Conservation (phyloP, 2,329 filamentous ascomycete species). For the Penicillium sclerotiorum region DNA sequence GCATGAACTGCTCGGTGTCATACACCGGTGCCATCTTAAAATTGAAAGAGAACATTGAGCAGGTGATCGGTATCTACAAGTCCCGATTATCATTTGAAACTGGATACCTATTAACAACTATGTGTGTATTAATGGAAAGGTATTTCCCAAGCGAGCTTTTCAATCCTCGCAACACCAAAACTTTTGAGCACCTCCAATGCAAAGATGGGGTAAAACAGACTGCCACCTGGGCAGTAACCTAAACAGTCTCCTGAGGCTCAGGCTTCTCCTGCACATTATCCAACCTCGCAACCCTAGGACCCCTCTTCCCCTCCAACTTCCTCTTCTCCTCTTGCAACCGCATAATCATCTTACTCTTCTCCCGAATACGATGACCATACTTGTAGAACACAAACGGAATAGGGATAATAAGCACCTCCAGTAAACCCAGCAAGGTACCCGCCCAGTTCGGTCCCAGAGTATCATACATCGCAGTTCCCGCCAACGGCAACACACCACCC, state of each 20-base stretch:
- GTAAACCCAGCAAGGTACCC: conserved; percentile 71
- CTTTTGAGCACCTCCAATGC: conserved; percentile 18
- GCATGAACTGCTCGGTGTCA: too few species aligned
- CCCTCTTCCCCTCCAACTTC: conserved; percentile 47
- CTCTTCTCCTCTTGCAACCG: conserved; percentile 59
- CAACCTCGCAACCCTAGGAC: conserved; percentile 20
- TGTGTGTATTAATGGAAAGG: too few species aligned
- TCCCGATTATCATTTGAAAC: not conserved
- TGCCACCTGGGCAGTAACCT: conserved; percentile 1
- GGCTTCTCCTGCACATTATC: conserved; percentile 13
- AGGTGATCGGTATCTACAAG: too few species aligned
- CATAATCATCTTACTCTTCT: conserved; percentile 58
- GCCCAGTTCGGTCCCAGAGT: conserved; percentile 75
- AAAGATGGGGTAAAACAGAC: conserved; percentile 8
- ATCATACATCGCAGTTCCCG: conserved; percentile 71
- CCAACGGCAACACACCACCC: conserved; percentile 77
- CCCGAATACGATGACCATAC: conserved; percentile 60
- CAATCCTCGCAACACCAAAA: not conserved
- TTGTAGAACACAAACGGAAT: conserved; percentile 78
- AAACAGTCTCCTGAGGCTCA: conserved; percentile 20
- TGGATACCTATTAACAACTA: not conserved
- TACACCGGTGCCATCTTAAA: too few species aligned
- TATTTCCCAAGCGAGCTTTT: not conserved
- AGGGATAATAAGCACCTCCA: conserved; percentile 74
- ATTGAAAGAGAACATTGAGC: too few species aligned